Evolutionary conservation across 2,329 filamentous ascomycete genomes (phyloP).

Genomic region (Tolypocladium amazonense): DNA sequence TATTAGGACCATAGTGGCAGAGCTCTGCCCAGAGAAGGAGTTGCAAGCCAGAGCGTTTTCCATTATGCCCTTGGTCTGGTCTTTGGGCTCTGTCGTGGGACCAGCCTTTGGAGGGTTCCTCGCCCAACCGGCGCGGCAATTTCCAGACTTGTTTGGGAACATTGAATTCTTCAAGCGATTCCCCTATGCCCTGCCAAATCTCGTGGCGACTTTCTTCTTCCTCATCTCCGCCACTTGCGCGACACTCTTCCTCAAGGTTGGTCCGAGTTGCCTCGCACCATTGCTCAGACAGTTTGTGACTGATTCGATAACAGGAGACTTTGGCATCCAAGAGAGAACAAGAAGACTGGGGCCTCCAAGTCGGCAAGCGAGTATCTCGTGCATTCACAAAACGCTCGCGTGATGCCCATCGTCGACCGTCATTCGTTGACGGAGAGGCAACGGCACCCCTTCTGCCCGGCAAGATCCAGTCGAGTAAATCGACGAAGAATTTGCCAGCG

Average conservation of each 20-base stretch:
- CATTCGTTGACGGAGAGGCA: slow-evolving; percentile 45
- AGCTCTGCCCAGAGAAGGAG: slow-evolving; percentile 79
- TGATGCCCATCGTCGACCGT: slow-evolving; percentile 25
- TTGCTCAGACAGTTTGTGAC: neutral
- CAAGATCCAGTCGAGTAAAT: slow-evolving; percentile 14
- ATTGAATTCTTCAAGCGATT: slow-evolving; percentile 60
- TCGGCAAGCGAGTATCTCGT: slow-evolving; percentile 56
- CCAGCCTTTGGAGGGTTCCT: slow-evolving; percentile 82
- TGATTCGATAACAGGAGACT: slow-evolving; percentile 52
- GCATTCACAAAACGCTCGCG: slow-evolving; percentile 18
- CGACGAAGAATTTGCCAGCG: slow-evolving; percentile 6
- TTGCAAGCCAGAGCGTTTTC: slow-evolving; percentile 84
- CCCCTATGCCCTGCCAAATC: slow-evolving; percentile 77
- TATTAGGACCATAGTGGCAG: slow-evolving; percentile 82
- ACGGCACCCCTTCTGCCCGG: slow-evolving; percentile 42
- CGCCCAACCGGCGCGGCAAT: slow-evolving; percentile 67
- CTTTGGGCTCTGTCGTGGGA: slow-evolving; percentile 76
- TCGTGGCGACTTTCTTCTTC: slow-evolving; percentile 69
- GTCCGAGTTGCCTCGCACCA: neutral
- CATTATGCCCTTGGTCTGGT: slow-evolving; percentile 87
- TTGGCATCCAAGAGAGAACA: slow-evolving; percentile 58
- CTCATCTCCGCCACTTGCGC: slow-evolving; percentile 64
- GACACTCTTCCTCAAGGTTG: slow-evolving; percentile 63
- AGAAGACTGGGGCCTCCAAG: slow-evolving; percentile 63
- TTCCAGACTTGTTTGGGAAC: slow-evolving; percentile 59